Evolutionary conservation across 2,329 filamentous ascomycete genomes (phyloP).

Genomic region (Xylaria digitata): DNA sequence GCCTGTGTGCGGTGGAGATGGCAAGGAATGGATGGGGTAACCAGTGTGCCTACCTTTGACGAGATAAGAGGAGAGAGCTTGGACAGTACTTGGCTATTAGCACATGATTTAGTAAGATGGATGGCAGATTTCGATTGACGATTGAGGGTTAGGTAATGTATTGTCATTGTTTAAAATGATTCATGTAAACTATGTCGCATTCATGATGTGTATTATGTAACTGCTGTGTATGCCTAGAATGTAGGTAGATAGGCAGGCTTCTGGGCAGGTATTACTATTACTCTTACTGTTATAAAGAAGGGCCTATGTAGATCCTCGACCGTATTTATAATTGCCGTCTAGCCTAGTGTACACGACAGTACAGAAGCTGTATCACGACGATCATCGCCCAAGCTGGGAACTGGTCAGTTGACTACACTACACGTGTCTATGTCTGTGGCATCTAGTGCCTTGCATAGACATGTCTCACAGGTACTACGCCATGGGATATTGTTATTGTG

Average conservation of each 20-base stretch:
- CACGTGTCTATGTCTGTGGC: constrained; percentile 4
- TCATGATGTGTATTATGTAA: no score
- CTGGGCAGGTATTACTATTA: no score
- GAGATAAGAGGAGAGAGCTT: neutral
- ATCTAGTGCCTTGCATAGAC: constrained; percentile 20
- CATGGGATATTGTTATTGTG: no score
- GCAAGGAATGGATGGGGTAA: constrained; percentile 10
- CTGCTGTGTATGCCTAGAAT: neutral
- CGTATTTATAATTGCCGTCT: constrained; percentile 12
- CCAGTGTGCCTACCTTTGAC: neutral
- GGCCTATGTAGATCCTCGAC: neutral
- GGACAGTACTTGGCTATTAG: no score
- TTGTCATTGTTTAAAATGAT: no score
- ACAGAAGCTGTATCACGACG: neutral
- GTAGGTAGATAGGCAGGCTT: no score
- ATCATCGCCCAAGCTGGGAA: neutral
- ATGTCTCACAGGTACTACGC: neutral
- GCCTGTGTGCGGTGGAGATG: constrained; percentile 25
- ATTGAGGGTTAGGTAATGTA: no score
- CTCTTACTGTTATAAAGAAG: neutral
- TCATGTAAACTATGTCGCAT: no score
- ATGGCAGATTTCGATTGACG: no score
- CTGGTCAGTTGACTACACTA: neutral
- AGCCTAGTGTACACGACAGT: neutral
- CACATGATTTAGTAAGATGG: no score